Evolutionary conservation across 1,284 basidiomycete genomes (phyloP), one percentile per base, ranked within the genome.

Genomic region (Xerocomus nothofagi): DNA sequence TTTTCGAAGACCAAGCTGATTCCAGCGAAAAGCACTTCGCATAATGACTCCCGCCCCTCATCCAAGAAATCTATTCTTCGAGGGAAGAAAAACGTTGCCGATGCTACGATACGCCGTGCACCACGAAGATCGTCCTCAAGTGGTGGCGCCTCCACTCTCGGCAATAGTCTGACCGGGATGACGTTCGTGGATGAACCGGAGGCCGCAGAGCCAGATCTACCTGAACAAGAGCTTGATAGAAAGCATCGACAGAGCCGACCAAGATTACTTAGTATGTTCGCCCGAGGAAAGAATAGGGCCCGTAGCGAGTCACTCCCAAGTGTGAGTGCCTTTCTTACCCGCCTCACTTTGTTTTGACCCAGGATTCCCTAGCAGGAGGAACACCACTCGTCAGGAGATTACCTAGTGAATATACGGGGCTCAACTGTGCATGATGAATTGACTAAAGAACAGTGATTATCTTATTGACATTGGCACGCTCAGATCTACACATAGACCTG

Each of bases 1-100:
- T 76, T 88, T 48, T 79, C 83, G 20, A 88, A 89, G 67, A 89
- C 85, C 10, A 88, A 86, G 61, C 79, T 81, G 72, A 82, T 81
- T 45, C 70, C 75, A 17, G 76, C 77, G 39, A 77, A 72, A 57
- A 72, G 69, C n/a, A 57, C 63, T 37, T 27, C 54, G 18, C 70
- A 70, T 15, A 58, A 63, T n/a, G 72, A 75, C 37, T 39, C 61
- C 21, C 61, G 57, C 15, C 33, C 50, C 4, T 43, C 56, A 10
- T 47, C 62, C 30, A 69, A 67, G 50, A 69, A 49, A 36, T 32
- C 55, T 34, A 42, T 34, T 20, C 43, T 61, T 31, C 60, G 67
- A 38, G 53, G 51, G 18, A 69, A 55, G 44, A 56, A 49, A 39
- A 56, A 38, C 4, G 14, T 44, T 23, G 18, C 40, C 21, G 44